Percentiles rank a stretch among this genome's conserved stretches.
Conservation (phyloP, 345 rosid species). For the Salix purpurea region DNA sequence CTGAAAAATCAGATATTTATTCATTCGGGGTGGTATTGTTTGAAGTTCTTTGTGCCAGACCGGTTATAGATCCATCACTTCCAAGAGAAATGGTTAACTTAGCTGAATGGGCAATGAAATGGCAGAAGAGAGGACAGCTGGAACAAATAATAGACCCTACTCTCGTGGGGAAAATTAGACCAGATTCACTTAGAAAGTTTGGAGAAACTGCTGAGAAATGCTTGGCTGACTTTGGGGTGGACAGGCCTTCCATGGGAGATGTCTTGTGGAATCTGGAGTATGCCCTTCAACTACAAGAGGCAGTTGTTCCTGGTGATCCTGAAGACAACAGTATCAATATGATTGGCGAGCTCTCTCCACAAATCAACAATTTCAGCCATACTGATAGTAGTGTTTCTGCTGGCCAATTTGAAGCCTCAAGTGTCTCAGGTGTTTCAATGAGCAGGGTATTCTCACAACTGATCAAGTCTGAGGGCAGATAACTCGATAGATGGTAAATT, state of each 20-base stretch:
- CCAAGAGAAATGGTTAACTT: slow-evolving; percentile 89
- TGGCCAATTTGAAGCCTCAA: slow-evolving; percentile 37
- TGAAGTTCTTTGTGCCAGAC: slow-evolving; percentile 91
- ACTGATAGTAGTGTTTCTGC: slow-evolving; percentile 34
- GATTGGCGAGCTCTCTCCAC: slow-evolving; percentile 63
- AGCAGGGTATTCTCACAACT: slow-evolving; percentile 84
- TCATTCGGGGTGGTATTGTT: slow-evolving; percentile 90
- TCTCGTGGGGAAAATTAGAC: slow-evolving; percentile 52
- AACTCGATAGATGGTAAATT: slow-evolving; percentile 3
- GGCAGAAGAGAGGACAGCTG: slow-evolving; percentile 80
- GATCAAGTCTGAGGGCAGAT: slow-evolving; percentile 76
- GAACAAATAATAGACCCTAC: slow-evolving; percentile 68
- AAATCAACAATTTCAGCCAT: slow-evolving; percentile 45
- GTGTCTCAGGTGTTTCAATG: slow-evolving; percentile 58
- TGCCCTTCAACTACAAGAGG: slow-evolving; percentile 77
- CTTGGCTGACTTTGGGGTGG: slow-evolving; percentile 75
- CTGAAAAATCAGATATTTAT: slow-evolving; percentile 84
- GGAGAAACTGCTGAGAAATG: slow-evolving; percentile 91
- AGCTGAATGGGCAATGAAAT: slow-evolving; percentile 92
- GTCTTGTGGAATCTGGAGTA: slow-evolving; percentile 91
- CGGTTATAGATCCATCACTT: slow-evolving; percentile 83
- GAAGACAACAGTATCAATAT: slow-evolving; percentile 72
- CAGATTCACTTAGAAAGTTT: slow-evolving; percentile 74
- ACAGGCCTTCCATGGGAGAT: slow-evolving; percentile 86
- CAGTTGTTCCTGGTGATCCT: slow-evolving; percentile 44